These are phyloP conservation scores for Tilletia horrida DNA, from an alignment of 1,284 basidiomycete species.

Conservation along the genomic window DNA sequence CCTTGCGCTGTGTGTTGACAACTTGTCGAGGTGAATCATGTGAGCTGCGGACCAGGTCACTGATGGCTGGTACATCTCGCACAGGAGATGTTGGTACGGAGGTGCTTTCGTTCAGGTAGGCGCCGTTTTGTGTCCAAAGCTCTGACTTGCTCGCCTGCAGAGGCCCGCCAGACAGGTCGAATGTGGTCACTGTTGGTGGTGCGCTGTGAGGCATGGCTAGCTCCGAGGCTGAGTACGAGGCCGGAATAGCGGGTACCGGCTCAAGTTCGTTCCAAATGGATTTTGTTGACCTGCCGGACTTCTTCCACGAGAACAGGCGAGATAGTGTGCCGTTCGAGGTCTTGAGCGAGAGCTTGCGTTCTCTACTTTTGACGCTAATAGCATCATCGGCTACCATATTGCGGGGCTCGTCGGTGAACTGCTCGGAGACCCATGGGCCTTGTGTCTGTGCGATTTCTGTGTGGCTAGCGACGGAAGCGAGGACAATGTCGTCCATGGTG, in stretches of 20 bases:
- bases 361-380: neutral
- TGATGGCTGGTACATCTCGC: neutral
- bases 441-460: conserved; percentile 1
- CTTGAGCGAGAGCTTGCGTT: conserved; percentile 8
- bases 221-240: neutral
- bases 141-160: conserved; percentile 2
- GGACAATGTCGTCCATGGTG: conserved; percentile 26
- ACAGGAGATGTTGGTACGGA: conserved; percentile 10
- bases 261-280: conserved; percentile 26
- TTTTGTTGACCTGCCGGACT: conserved; percentile 26
- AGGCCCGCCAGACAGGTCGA: conserved; percentile 29
- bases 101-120: neutral
- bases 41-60: no score
- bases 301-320: conserved; percentile 39
- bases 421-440: neutral
- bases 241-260: conserved; percentile 18
- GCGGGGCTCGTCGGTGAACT: neutral
- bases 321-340: conserved; percentile 13
- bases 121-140: neutral
- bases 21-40: neutral
- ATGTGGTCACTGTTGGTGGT: conserved; percentile 35
- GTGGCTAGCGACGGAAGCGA: conserved; percentile 25
- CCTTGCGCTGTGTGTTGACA: neutral
- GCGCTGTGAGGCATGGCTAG: conserved; percentile 29
- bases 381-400: neutral